Percentiles rank a stretch among this genome's conserved stretches.
phyloP scores from a whole-genome alignment of 2,329 filamentous ascomycete genomes.

The Plenodomus lindquistii region DNA sequence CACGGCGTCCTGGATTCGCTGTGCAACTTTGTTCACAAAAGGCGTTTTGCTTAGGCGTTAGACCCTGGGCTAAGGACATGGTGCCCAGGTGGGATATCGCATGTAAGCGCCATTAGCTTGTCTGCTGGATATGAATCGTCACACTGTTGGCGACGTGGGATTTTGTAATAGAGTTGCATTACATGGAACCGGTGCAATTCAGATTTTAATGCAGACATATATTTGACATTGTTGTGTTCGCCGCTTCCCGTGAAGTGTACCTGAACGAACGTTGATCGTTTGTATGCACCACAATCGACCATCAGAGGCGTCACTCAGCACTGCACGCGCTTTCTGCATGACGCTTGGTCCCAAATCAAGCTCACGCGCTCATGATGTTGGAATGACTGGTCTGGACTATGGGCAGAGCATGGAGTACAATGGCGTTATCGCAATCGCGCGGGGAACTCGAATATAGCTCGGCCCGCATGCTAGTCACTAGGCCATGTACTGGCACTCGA shows the following conservation, averaged over 20 bases:
- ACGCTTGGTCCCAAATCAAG: too few species aligned
- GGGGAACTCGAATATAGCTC: neutral
- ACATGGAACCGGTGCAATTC: neutral
- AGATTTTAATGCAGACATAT: neutral
- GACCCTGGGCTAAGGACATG: neutral
- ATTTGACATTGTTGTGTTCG: neutral
- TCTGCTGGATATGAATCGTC: neutral
- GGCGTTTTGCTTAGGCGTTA: neutral
- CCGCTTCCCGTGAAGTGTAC: too few species aligned
- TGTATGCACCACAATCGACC: too few species aligned
- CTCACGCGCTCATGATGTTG: too few species aligned
- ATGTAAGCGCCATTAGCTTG: neutral
- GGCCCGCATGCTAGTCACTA: neutral
- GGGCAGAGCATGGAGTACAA: neutral
- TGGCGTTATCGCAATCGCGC: neutral
- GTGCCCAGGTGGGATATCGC: neutral
- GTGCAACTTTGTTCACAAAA: neutral
- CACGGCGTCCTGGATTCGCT: neutral
- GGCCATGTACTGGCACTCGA: slow-evolving; percentile 5
- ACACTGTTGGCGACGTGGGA: neutral
- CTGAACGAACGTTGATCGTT: too few species aligned
- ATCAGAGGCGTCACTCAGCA: too few species aligned
- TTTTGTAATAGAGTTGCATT: neutral
- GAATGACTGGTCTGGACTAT: neutral
- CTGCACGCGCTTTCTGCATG: too few species aligned